Evolutionary conservation across 306 rosid species (phyloP).

Genomic region (Lotus japonicus): DNA sequence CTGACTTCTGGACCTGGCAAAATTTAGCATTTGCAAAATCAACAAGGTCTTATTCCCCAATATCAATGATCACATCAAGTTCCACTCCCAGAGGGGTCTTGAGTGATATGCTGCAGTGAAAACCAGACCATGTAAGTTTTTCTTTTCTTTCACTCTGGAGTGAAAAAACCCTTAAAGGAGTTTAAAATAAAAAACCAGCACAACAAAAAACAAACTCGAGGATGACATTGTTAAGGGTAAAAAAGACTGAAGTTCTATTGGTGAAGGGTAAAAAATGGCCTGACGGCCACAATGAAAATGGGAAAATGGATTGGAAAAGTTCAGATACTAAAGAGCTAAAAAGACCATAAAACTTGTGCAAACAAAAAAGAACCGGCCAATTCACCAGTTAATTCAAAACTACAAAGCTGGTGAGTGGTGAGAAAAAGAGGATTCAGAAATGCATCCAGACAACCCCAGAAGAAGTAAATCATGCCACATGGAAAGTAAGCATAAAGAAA

Average conservation of each 20-base stretch:
- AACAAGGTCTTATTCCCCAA: constrained; percentile 24
- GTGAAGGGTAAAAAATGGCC: not conserved
- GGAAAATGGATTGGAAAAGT: constrained; percentile 20
- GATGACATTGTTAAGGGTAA: not conserved
- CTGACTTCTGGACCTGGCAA: constrained; percentile 62
- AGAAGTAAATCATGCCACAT: constrained; percentile 12
- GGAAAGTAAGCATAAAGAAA: not conserved
- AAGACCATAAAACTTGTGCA: not conserved
- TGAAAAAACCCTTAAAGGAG: not conserved
- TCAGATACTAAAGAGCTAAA: not conserved
- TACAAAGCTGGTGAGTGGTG: constrained; percentile 7
- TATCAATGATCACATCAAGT: constrained; percentile 32
- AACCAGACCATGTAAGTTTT: constrained; percentile 28
- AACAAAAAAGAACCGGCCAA: constrained; percentile 4
- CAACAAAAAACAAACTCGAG: constrained; percentile 5
- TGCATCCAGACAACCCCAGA: constrained; percentile 29
- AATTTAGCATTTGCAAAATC: constrained; percentile 53
- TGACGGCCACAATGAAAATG: constrained; percentile 6
- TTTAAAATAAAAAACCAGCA: constrained; percentile 8
- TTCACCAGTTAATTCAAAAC: constrained; percentile 17
- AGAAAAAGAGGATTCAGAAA: constrained; percentile 1
- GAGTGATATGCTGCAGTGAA: constrained; percentile 33
- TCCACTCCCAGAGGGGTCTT: constrained; percentile 24
- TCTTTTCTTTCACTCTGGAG: not conserved
- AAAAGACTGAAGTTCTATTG: not conserved